Conservation (phyloP, 2,329 filamentous ascomycete species). For the Davidsoniella virescens region DNA sequence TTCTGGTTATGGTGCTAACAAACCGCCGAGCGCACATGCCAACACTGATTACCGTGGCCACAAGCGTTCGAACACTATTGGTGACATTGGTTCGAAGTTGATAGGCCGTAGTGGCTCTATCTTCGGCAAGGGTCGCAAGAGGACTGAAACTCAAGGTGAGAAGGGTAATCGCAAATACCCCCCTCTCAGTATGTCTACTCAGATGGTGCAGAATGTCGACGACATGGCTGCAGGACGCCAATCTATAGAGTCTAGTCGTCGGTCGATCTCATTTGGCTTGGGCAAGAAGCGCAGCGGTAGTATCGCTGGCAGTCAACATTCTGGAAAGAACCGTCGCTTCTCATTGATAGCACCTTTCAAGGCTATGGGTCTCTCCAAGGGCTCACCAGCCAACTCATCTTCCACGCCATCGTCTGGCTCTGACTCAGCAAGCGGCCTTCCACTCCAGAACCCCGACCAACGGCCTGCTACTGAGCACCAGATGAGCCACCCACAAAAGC, state of each 20-base stretch:
- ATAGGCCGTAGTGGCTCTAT: constrained; percentile 72
- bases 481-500: background rate
- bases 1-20: constrained; percentile 40
- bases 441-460: constrained; percentile 28
- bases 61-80: constrained; percentile 60
- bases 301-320: constrained; percentile 38
- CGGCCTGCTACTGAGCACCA: constrained; percentile 3
- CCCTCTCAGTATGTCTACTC: constrained; percentile 74
- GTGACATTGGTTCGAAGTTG: constrained; percentile 66
- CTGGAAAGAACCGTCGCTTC: constrained; percentile 50
- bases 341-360: constrained; percentile 49
- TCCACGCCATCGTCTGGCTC: constrained; percentile 30
- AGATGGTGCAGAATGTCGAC: constrained; percentile 12
- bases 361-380: constrained; percentile 42
- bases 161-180: constrained; percentile 54
- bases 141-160: constrained; percentile 24
- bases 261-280: constrained; percentile 53
- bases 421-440: constrained; percentile 35
- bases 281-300: constrained; percentile 57
- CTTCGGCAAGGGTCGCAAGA: constrained; percentile 43
- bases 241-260: constrained; percentile 56
- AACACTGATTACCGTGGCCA: constrained; percentile 35
- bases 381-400: constrained; percentile 21
- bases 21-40: constrained; percentile 20
- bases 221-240: constrained; percentile 40